These are phyloP conservation scores for Cladosporium sp. DNA, from an alignment of 2,329 filamentous ascomycete species.

Conservation along the genomic window DNA sequence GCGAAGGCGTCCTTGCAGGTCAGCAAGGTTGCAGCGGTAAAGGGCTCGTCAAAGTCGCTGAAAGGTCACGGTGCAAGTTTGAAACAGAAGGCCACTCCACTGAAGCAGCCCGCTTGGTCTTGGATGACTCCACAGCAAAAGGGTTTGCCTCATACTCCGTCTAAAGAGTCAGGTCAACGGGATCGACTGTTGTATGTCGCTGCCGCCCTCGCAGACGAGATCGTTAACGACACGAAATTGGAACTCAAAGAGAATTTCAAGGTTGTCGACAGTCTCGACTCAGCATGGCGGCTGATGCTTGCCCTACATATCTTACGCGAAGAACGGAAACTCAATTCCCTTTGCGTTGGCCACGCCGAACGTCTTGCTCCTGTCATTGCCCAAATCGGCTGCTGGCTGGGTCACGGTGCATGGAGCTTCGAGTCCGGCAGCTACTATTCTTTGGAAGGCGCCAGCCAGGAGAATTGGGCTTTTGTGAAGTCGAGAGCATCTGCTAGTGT, in stretches of 20 bases:
- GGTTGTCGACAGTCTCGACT: background rate
- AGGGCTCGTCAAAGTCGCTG: slow-evolving; percentile 2
- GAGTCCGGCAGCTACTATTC: slow-evolving; percentile 57
- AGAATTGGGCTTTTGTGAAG: slow-evolving; percentile 46
- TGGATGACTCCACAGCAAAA: slow-evolving; percentile 25
- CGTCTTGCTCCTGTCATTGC: slow-evolving; percentile 71
- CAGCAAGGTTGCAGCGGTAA: slow-evolving; percentile 30
- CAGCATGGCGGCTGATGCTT: slow-evolving; percentile 49
- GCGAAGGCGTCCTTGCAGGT: slow-evolving; percentile 32
- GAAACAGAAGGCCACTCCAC: background rate
- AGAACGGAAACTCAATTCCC: slow-evolving; percentile 71
- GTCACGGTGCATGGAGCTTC: slow-evolving; percentile 67
- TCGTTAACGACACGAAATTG: slow-evolving; percentile 15
- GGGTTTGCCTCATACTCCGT: background rate
- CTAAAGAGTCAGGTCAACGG: slow-evolving; percentile 21
- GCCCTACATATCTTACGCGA: slow-evolving; percentile 85
- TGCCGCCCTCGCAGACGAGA: slow-evolving; percentile 31
- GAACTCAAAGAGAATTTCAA: slow-evolving; percentile 5
- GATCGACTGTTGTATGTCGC: slow-evolving; percentile 34
- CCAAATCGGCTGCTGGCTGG: slow-evolving; percentile 81
- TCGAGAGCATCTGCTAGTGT: slow-evolving; percentile 21
- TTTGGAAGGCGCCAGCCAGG: slow-evolving; percentile 59
- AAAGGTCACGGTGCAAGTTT: background rate
- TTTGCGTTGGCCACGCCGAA: background rate
- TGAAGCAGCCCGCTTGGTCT: slow-evolving; percentile 27